Conservation (phyloP, 2,329 filamentous ascomycete genomes). For the Chaetomium strumarium region DNA sequence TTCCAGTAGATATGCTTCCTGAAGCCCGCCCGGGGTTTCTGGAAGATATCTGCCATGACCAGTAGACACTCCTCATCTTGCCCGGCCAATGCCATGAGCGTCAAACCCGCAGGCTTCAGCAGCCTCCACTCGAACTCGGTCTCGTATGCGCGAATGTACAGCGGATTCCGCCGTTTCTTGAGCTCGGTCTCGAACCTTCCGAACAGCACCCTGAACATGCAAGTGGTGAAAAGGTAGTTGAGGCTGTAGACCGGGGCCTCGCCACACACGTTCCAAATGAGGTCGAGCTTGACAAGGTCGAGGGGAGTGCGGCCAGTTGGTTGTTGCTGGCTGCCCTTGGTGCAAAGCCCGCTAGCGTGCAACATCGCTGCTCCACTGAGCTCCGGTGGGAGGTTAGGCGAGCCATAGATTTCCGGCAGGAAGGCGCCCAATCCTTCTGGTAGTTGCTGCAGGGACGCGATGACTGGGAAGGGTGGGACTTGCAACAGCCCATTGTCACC, state of each 20-base stretch:
- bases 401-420: background rate
- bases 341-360: background rate
- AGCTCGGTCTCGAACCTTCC: slow-evolving; percentile 28
- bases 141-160: slow-evolving; percentile 30
- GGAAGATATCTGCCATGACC: background rate
- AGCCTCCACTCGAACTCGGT: background rate
- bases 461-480: background rate
- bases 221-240: slow-evolving; percentile 31
- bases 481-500: slow-evolving; percentile 5
- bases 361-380: background rate
- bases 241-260: slow-evolving; percentile 26
- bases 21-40: too few relatives aligned
- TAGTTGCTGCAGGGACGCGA: background rate
- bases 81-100: background rate
- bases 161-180: slow-evolving; percentile 22
- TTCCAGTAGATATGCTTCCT: too few relatives aligned
- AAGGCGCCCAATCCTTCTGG: too few relatives aligned
- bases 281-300: slow-evolving; percentile 25
- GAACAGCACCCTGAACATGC: slow-evolving; percentile 25
- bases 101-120: background rate
- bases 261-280: slow-evolving; percentile 29
- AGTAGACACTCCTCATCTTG: background rate
- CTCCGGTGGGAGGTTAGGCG: background rate
- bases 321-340: background rate
- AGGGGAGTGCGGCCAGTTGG: slow-evolving; percentile 5